These are phyloP conservation scores for Thinopyrum elongatum DNA, from an alignment of 176 grass and related monocot species.

Conservation along the genomic window DNA sequence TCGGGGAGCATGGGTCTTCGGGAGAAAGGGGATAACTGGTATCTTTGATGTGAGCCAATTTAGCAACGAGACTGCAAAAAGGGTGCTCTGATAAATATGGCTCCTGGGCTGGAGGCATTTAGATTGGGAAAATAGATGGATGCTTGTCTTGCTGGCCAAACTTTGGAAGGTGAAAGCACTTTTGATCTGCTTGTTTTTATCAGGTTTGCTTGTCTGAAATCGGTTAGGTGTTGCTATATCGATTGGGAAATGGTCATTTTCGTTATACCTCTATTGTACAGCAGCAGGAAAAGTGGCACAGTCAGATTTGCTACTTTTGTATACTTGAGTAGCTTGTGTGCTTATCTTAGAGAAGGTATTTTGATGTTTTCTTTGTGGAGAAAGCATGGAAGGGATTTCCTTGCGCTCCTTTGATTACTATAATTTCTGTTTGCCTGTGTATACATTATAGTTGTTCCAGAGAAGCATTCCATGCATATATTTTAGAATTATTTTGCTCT, in stretches of 20 bases:
- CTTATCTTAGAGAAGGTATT: neutral
- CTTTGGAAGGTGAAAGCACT: neutral
- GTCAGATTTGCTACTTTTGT: conserved; percentile 8
- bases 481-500: neutral
- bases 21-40: neutral
- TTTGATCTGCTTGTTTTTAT: neutral
- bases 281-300: neutral
- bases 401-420: neutral
- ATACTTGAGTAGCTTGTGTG: neutral
- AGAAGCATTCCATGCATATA: neutral
- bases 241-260: conserved; percentile 7
- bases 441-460: neutral
- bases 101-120: neutral
- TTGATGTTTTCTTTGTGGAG: neutral
- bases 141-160: neutral
- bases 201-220: neutral
- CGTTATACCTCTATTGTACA: neutral
- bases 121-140: neutral
- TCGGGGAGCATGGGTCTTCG: neutral
- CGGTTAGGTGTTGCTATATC: neutral
- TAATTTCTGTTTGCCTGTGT: neutral
- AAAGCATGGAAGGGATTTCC: neutral
- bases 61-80: neutral
- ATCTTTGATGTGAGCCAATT: neutral
- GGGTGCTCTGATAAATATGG: neutral